Percentiles rank a stretch among this genome's conserved stretches.
phyloP scores from a whole-genome alignment of 331 rosid species.

The Erythrophleum ivorense region DNA sequence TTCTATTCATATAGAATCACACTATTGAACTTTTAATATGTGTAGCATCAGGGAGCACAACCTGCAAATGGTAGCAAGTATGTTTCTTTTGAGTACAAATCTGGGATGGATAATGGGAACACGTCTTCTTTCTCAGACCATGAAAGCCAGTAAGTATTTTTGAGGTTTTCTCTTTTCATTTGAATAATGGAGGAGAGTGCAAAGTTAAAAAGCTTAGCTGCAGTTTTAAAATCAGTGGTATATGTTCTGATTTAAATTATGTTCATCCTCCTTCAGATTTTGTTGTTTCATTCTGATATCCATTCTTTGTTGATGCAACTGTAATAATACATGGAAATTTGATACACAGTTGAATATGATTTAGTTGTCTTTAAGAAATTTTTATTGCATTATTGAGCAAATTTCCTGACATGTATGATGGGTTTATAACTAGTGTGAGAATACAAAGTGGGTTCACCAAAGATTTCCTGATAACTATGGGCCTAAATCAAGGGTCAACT shows the following conservation, averaged over 20 bases:
- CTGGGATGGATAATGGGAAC: constrained; percentile 97
- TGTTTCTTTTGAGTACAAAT: constrained; percentile 94
- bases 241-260: constrained; percentile 31
- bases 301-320: constrained; percentile 35
- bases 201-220: neutral
- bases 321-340: constrained; percentile 28
- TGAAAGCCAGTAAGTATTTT: constrained; percentile 90
- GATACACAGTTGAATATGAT: neutral
- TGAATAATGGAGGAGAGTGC: constrained; percentile 21
- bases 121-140: constrained; percentile 91
- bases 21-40: constrained; percentile 41
- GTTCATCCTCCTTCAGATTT: constrained; percentile 25
- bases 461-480: too few species aligned
- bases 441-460: too few species aligned
- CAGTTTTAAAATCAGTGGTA: constrained; percentile 16
- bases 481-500: too few species aligned
- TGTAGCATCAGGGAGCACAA: constrained; percentile 98
- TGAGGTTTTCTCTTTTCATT: constrained; percentile 27
- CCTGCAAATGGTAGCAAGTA: constrained; percentile 86
- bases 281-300: constrained; percentile 29
- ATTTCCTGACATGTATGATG: too few species aligned
- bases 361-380: constrained; percentile 22
- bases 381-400: constrained; percentile 17
- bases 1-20: constrained; percentile 32
- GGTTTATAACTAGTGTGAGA: too few species aligned